Evolutionary conservation across 2,329 filamentous ascomycete genomes (phyloP), one percentile per base, ranked within the genome.

Genomic region (Atkinsonella texensis): DNA sequence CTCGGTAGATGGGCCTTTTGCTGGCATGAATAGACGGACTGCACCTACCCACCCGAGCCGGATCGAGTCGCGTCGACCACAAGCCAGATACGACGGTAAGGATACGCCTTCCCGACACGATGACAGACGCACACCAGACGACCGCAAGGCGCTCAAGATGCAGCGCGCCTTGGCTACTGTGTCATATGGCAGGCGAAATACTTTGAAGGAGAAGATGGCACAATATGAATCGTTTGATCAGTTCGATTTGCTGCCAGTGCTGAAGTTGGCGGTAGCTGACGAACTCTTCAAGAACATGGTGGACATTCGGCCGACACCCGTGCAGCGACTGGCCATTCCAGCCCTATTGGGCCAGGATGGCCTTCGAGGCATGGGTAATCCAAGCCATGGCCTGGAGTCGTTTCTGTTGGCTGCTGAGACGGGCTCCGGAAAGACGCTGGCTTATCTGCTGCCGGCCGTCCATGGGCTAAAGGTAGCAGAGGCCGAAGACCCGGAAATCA

Each of bases 321-420:
- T 95, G 6, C 93, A 98, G 68, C 81, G 84, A 54, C 77, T 97
- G 50, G 89, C 90, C 1, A 91, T 98, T 52, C 91, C 93, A 0
- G 81, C 81, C 0, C 72, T 98, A 9, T 71, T 95, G 46, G 80
- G 82, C 13, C 73, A 81, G 60, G 64, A 74, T 23, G 54, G 55
- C 7, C 54, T 59, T 4, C 58, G 58, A 17, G 56, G 59, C 44
- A 47, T 53, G n/a, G 65, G 63, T 49, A 54, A 48, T 2, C 51
- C 60, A 52, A 75, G 62, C 57, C 68, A 70, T 54, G 77, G 73
- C 69, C 54, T 57, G 48, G 55, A 59, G 41, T 68, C 68, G 1
- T 96, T 88, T 63, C 75, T 98, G 12, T 75, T 98, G 48, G 93
- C 93, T 4, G 93, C 93, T 11, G 93, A 98, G 73, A 98, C 93